Evolutionary conservation across 139 green algal genomes (phyloP).

Genomic region (Chlorella sp.): DNA sequence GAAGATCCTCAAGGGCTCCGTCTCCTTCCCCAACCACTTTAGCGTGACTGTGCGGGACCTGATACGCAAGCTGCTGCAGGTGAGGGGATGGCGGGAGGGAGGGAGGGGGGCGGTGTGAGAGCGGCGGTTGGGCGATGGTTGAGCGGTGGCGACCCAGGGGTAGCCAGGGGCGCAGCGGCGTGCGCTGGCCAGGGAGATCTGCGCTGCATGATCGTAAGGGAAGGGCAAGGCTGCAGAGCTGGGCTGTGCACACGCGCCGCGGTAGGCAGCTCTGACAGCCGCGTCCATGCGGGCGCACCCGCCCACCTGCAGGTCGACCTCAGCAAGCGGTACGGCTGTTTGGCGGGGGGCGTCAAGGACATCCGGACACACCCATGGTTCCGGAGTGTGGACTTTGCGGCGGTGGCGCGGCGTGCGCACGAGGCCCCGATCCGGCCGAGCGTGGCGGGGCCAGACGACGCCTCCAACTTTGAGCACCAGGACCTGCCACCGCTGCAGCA

Average conservation of each 20-base stretch:
- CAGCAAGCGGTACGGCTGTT: conserved; percentile 53
- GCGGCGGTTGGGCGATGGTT: too few relatives aligned
- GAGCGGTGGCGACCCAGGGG: too few relatives aligned
- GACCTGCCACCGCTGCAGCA: conserved; percentile 54
- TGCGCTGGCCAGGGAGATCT: too few relatives aligned
- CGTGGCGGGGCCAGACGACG: conserved; percentile 55
- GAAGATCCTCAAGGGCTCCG: conserved; percentile 45
- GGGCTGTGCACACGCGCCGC: too few relatives aligned
- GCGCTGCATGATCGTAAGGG: too few relatives aligned
- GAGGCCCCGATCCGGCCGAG: conserved; percentile 57
- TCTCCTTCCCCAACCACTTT: conserved; percentile 21
- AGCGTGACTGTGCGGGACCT: conserved; percentile 53
- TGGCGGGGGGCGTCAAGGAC: conserved; percentile 51
- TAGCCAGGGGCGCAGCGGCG: too few relatives aligned
- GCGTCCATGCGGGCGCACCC: not conserved
- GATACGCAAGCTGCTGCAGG: conserved; percentile 69
- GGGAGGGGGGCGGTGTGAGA: not conserved
- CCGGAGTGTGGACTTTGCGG: conserved; percentile 39
- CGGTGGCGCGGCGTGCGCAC: conserved; percentile 1
- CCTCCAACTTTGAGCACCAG: conserved; percentile 79
- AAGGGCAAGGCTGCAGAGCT: too few relatives aligned
- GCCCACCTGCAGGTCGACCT: conserved; percentile 7
- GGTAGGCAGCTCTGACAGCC: too few relatives aligned
- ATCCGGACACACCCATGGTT: conserved; percentile 77
- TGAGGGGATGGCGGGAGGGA: conserved; percentile 54